These are phyloP conservation scores for Lecanicillium sp. DNA, from an alignment of 2,329 filamentous ascomycete species.

Conservation along the genomic window DNA sequence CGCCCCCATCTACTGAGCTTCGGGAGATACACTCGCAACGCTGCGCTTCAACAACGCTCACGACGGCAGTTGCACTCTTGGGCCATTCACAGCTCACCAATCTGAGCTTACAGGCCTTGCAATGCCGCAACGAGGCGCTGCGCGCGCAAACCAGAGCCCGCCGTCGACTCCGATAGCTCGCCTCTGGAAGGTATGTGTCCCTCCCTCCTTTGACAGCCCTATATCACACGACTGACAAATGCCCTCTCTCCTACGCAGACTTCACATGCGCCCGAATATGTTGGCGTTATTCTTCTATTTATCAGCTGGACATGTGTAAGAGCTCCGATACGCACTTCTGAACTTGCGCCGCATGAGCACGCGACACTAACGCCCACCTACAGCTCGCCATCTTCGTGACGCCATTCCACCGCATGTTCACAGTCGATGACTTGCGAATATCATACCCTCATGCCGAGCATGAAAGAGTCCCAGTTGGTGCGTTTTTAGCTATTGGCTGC, in stretches of 20 bases:
- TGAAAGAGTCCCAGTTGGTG: conserved; percentile 76
- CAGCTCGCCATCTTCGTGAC: conserved; percentile 40
- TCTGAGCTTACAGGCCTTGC: neutral
- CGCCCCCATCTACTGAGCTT: no score
- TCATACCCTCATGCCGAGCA: conserved; percentile 78
- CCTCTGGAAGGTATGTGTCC: conserved; percentile 38
- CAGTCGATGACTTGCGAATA: conserved; percentile 74
- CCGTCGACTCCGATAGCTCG: conserved; percentile 25
- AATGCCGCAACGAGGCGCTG: conserved; percentile 18
- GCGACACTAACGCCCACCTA: conserved; percentile 3
- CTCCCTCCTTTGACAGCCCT: neutral
- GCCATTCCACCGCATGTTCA: conserved; percentile 94
- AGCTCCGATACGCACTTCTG: conserved; percentile 14
- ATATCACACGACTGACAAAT: conserved; percentile 1
- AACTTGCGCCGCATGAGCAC: neutral
- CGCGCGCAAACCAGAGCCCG: conserved; percentile 11
- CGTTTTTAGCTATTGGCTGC: conserved; percentile 22
- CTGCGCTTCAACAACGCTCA: no score
- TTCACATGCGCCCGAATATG: conserved; percentile 83
- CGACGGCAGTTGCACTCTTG: no score
- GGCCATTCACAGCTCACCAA: no score
- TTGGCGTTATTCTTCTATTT: conserved; percentile 67
- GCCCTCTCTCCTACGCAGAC: conserved; percentile 35
- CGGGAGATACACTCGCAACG: no score
- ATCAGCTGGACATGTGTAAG: conserved; percentile 56